Conservation (phyloP, 345 rosid species). For the Citrus sinensis region DVS_A1.0 CM039168.1:19795501-19796000, state of each 20-base stretch:
- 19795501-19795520: constrained; percentile 35
- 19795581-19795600: constrained; percentile 41
- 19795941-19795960: constrained; percentile 50
- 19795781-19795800: constrained; percentile 52
- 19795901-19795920: constrained; percentile 20
- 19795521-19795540: constrained; percentile 29
- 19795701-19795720: constrained; percentile 61
- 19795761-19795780: constrained; percentile 36
- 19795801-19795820: constrained; percentile 34
- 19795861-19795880: constrained; percentile 42
- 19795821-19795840: constrained; percentile 46
- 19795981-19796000: constrained; percentile 51
- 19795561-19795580: constrained; percentile 31
- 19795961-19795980: constrained; percentile 49
- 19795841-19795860: constrained; percentile 46
- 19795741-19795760: constrained; percentile 49
- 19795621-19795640: constrained; percentile 59
- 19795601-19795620: constrained; percentile 35
- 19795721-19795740: constrained; percentile 60
- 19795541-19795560: constrained; percentile 32
- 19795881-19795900: not conserved
- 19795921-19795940: constrained; percentile 29
- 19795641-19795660: constrained; percentile 52
- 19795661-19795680: constrained; percentile 25
- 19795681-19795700: constrained; percentile 34